A percentile compares a stretch with the other conserved stretches of the same genome.
phyloP scores from a whole-genome alignment of 768 basidiomycete genomes.

The Antrodiella citrinella region DNA sequence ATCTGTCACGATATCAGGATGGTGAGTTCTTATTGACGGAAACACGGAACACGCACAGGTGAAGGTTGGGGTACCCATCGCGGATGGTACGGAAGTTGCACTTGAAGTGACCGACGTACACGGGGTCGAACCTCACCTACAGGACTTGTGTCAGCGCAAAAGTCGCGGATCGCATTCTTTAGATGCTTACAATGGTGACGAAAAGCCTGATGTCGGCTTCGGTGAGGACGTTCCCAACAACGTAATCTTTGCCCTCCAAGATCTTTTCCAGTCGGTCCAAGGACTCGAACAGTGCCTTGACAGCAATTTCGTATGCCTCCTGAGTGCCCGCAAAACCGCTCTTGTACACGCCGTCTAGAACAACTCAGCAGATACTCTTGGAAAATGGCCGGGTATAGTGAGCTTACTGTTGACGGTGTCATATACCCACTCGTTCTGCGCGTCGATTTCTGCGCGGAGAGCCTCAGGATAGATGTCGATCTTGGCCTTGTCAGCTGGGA shows the following conservation, averaged over 20 bases:
- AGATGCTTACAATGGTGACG: slow-evolving; percentile 68
- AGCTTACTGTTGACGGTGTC: slow-evolving; percentile 72
- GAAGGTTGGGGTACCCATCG: slow-evolving; percentile 76
- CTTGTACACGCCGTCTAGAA: slow-evolving; percentile 77
- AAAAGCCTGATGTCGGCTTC: slow-evolving; percentile 83
- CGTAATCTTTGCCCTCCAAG: slow-evolving; percentile 70
- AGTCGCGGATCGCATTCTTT: background rate
- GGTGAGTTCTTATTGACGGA: no score
- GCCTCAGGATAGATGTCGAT: slow-evolving; percentile 75
- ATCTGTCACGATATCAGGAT: no score
- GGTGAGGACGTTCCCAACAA: slow-evolving; percentile 74
- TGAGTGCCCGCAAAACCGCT: slow-evolving; percentile 81
- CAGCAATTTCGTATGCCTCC: slow-evolving; percentile 71
- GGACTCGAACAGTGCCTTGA: slow-evolving; percentile 63
- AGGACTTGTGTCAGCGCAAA: background rate
- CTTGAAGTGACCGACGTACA: slow-evolving; percentile 93
- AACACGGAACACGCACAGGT: slow-evolving; percentile 48
- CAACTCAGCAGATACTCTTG: no score
- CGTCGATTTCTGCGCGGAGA: slow-evolving; percentile 71
- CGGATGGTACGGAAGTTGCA: slow-evolving; percentile 85
- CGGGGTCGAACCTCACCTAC: slow-evolving; percentile 83
- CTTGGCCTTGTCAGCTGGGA: slow-evolving; percentile 56
- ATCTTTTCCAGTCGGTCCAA: slow-evolving; percentile 79
- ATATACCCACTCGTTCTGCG: slow-evolving; percentile 82
- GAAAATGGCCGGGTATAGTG: no score